Evolutionary conservation across 2,329 filamentous ascomycete genomes (phyloP).

Genomic region (Aureobasidium sp.): DNA sequence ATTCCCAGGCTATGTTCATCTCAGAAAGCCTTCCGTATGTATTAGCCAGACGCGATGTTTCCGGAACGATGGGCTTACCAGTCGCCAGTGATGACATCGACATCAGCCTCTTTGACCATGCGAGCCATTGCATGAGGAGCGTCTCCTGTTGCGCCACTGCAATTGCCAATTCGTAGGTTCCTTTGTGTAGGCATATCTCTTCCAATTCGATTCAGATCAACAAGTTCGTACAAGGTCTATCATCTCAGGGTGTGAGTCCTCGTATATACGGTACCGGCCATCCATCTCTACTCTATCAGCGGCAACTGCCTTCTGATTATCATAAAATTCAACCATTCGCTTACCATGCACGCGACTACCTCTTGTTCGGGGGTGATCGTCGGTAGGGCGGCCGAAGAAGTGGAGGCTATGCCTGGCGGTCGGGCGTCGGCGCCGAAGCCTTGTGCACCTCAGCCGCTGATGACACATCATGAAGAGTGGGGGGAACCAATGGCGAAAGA

Average conservation of each 20-base stretch:
- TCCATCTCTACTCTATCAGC: background rate
- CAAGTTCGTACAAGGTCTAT: background rate
- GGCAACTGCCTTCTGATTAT: background rate
- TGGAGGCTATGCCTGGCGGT: background rate
- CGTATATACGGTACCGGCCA: background rate
- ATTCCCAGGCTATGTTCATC: constrained; percentile 18
- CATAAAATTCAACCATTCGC: background rate
- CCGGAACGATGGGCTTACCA: constrained; percentile 51
- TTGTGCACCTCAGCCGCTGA: background rate
- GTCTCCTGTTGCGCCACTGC: constrained; percentile 18
- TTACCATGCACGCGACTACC: background rate
- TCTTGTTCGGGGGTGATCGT: background rate
- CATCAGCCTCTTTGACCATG: constrained; percentile 21
- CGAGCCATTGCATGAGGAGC: constrained; percentile 19
- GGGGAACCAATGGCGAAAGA: background rate
- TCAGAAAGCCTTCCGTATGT: constrained; percentile 22
- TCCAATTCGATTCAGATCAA: background rate
- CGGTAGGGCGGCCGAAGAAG: background rate
- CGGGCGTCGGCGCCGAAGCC: constrained; percentile 13
- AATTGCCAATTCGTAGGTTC: constrained; percentile 6
- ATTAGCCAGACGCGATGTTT: background rate
- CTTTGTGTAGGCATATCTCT: constrained; percentile 6
- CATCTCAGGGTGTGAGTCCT: background rate
- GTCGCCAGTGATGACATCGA: constrained; percentile 62
- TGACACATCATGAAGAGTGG: background rate